Base-by-base conservation (phyloP, 2,329 filamentous ascomycete genomes). In the Laburnicola sp. region DNA sequence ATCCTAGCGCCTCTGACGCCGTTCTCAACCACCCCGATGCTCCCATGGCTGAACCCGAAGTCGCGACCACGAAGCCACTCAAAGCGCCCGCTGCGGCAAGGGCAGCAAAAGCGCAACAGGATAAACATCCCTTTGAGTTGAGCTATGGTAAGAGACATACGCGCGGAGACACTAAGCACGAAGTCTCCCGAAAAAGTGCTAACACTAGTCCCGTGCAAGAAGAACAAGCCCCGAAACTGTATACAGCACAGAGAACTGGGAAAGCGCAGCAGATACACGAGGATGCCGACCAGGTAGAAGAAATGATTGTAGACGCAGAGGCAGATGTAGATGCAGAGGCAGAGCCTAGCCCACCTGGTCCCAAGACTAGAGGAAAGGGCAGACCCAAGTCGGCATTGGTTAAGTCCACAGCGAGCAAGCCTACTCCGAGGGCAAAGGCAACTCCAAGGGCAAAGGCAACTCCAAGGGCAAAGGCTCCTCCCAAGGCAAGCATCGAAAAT, bases 111-210 rank as follows among this genome's bases (percentile, higher is more conserved):
- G 22, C 41, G 3, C 7, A 37, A 45, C 6, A 35, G 30, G 28
- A 6, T 30, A 10, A 30, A 27, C 47, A 54, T 23, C 53, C 53
- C 2, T 16, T 49, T 2, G 44, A 55, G 10, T n/a, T 52, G 4
- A 39, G 9, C 31, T 55, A 58, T 27, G 55, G 51, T 28, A 58
- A 55, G 45, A 44, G 55, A 16, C 51, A 50, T 11, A 57, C 54
- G 2, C 42, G 54, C 3, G 31, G 48, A 2, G 54, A 57, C 23
- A 51, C 48, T 7, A 39, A 41, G 16, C 30, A 23, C n/a, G 38
- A 43, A 22, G 25, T 11, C 3, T 26, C 16, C 16, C 30, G 30
- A 45, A 37, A 36, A 44, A 37, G 22, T 27, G 37, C 37, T 42
- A 44, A 37, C 21, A 25, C 37, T 10, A 35, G 10, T 23, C 21